Evolutionary conservation across 208 protist genomes (phyloP).

Genomic region (Giardia duodenalis): DNA sequence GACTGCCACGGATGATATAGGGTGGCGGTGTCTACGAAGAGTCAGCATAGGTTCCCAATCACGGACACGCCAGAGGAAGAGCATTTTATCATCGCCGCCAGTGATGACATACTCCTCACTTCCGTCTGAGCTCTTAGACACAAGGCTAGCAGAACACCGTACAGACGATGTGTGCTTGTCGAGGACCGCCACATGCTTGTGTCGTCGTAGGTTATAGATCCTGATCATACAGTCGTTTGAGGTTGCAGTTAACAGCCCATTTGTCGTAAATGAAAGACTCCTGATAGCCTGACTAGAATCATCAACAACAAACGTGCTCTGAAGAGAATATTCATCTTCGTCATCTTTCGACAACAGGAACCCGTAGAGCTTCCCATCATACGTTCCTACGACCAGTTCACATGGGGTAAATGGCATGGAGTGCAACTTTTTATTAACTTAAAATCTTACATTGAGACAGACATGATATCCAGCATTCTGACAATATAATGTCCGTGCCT

Average conservation of each 20-base stretch:
- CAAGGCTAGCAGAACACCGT: not conserved
- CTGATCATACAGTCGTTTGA: not conserved
- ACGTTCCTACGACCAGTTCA: not conserved
- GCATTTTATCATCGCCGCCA: not conserved
- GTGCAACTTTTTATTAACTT: not conserved
- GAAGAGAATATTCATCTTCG: not conserved
- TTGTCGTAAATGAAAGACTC: not conserved
- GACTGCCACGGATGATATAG: not conserved
- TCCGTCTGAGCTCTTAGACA: not conserved
- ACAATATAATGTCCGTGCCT: no score
- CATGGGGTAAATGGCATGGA: not conserved
- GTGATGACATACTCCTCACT: not conserved
- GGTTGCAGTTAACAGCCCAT: not conserved
- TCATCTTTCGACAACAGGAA: no score
- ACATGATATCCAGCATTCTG: no score
- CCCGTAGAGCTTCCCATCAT: not conserved
- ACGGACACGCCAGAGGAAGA: not conserved
- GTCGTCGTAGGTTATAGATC: not conserved
- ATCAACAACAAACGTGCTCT: not conserved
- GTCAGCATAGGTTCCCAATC: not conserved
- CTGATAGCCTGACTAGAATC: not conserved
- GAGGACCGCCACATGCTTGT: not conserved
- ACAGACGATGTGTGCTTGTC: not conserved
- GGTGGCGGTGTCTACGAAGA: not conserved
- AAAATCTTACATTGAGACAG: no score